Base-by-base conservation (phyloP, 495 filamentous ascomycete genomes). In the Terfezia boudieri region DNA sequence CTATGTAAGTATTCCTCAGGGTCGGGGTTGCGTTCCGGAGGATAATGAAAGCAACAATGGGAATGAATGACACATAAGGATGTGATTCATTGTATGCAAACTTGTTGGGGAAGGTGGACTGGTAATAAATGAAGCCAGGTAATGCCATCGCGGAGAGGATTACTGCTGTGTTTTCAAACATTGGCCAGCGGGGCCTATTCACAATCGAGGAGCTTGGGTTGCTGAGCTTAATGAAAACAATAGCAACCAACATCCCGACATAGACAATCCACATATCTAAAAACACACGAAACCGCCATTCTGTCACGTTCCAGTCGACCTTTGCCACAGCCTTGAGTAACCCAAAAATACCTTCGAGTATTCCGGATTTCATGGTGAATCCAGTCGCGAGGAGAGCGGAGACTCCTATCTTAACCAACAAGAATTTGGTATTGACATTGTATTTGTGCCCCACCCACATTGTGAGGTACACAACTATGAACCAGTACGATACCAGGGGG, bases 401-500 rank as follows among this genome's bases (percentile, higher is more conserved):
- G 9, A 71, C 23, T 1, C 71, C 8, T 8, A 79, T 67, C 58
- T 81, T 81, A 5, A 52, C 57, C 14, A 71, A 36, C 14, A 81
- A 53, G 57, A 72, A 73, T 10, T 51, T 57, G 5, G 67, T 48
- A 38, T 67, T 66, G 14, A 60, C 49, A 59, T 79, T 81, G 50
- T 56, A 56, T 22, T 58, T 46, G n/a, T 58, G 58, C 17, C 68
- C 60, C 52, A 68, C 53, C 23, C 62, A 59, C 56, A 82, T 66
- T 16, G 73, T 77, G 32, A 63, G 35, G 58, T 72, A 79, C 36
- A 76, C 61, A 16, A 79, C 67, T 16, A 78, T 57, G 62, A 74
- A 81, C 74, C 76, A 82, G 62, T 78, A 80, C 57, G 70, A 74
- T 37, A 71, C 66, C n/a, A 76, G 64, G 9, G 77, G 70, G 1